A percentile compares a stretch with the other conserved stretches of the same genome.
These are phyloP conservation scores for Moesziomyces sp. DNA, from an alignment of 1,284 basidiomycete genomes.

Conservation along the genomic window DNA sequence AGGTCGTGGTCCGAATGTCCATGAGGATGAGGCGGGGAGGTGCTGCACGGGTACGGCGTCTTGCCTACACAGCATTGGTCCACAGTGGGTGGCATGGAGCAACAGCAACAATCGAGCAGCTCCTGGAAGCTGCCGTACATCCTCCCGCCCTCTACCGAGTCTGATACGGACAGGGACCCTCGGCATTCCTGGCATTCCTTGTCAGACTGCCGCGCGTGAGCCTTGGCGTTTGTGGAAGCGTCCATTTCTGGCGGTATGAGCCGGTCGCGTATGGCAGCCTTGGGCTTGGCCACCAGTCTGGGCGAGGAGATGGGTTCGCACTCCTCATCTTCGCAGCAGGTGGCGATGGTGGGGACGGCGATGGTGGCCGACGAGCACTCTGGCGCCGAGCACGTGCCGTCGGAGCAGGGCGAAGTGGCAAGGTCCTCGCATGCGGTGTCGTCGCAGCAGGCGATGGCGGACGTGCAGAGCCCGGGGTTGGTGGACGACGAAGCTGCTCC, in stretches of 20 bases:
- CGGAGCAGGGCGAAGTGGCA: conserved; percentile 20
- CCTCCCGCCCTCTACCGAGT: conserved; percentile 19
- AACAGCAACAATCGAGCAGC: conserved; percentile 49
- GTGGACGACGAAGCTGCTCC: conserved; percentile 28
- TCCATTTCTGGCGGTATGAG: conserved; percentile 3
- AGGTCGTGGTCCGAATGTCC: neutral
- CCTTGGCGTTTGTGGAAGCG: neutral
- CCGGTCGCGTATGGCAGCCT: conserved; percentile 7
- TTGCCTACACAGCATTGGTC: conserved; percentile 40
- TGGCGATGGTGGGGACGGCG: conserved; percentile 15
- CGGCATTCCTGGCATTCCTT: conserved; percentile 34
- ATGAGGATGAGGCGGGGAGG: conserved; percentile 5
- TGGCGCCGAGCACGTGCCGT: conserved; percentile 13
- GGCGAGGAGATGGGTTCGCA: conserved; percentile 16
- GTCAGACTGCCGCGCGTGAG: conserved; percentile 1
- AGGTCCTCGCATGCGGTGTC: conserved; percentile 18
- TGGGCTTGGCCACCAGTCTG: neutral
- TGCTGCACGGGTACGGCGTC: conserved; percentile 14
- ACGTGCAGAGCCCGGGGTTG: conserved; percentile 5
- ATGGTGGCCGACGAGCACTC: conserved; percentile 27
- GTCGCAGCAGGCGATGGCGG: conserved; percentile 30
- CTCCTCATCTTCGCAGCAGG: conserved; percentile 31
- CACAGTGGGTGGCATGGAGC: conserved; percentile 32
- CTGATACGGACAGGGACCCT: conserved; percentile 17
- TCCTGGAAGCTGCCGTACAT: conserved; percentile 50